A percentile compares a stretch with the other conserved stretches of the same genome.
Conservation (phyloP, 1,284 basidiomycete species). For the Peniophora sp. region DNA sequence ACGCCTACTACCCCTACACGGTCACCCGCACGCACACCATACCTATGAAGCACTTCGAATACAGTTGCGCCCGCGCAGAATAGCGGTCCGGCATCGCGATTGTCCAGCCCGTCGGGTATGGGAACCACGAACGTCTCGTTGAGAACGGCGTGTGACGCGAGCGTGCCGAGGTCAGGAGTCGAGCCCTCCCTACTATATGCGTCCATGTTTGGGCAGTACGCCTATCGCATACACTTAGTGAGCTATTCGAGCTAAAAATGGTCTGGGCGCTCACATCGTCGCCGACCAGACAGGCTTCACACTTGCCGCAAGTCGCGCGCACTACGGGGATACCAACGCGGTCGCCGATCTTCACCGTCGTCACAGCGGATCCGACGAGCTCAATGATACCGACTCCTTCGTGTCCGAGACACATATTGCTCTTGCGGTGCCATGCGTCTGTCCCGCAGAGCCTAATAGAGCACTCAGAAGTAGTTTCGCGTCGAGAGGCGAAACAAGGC, state of each 20-base stretch:
- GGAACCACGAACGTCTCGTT: slow-evolving; percentile 10
- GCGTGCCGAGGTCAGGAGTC: background rate
- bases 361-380: background rate
- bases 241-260: too few species aligned
- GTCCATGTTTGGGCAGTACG: background rate
- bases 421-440: background rate
- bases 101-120: slow-evolving; percentile 12
- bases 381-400: background rate
- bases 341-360: background rate
- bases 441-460: background rate
- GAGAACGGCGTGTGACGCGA: slow-evolving; percentile 7
- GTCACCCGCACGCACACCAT: slow-evolving; percentile 8
- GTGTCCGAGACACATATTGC: background rate
- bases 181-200: background rate
- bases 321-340: background rate
- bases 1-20: slow-evolving; percentile 6
- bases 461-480: background rate
- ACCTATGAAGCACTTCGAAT: slow-evolving; percentile 8
- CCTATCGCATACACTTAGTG: background rate
- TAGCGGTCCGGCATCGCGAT: slow-evolving; percentile 15
- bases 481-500: background rate
- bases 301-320: background rate
- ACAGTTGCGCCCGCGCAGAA: slow-evolving; percentile 17
- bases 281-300: background rate
- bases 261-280: background rate